phyloP scores from a whole-genome alignment of 345 rosid genomes.

The Toxicodendron radicans region DNA sequence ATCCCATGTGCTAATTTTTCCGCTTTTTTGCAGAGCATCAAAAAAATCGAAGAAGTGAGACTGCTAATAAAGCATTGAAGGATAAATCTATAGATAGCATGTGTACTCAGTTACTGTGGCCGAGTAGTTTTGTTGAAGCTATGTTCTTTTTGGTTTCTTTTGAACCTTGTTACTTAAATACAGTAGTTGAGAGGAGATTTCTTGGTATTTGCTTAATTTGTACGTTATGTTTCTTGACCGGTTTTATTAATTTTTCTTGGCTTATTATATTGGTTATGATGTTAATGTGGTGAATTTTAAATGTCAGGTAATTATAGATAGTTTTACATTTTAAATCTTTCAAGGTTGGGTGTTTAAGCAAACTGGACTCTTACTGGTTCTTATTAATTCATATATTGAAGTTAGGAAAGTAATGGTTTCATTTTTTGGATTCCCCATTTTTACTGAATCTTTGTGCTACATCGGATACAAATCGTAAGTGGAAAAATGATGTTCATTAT shows the following conservation, averaged over 20 bases:
- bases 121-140: constrained; percentile 27
- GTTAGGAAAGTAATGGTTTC: too few relatives aligned
- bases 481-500: too few relatives aligned
- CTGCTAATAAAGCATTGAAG: not conserved
- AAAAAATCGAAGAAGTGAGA: constrained; percentile 60
- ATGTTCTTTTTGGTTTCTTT: constrained; percentile 20
- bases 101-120: constrained; percentile 17
- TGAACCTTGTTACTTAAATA: constrained; percentile 20
- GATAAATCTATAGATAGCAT: constrained; percentile 15
- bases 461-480: too few relatives aligned
- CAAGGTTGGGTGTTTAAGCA: too few relatives aligned
- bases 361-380: too few relatives aligned
- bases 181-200: constrained; percentile 14
- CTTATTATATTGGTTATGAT: not conserved
- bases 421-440: too few relatives aligned
- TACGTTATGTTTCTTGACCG: not conserved
- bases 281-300: not conserved
- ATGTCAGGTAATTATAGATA: too few relatives aligned
- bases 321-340: too few relatives aligned
- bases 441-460: too few relatives aligned
- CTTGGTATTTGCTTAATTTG: constrained; percentile 10
- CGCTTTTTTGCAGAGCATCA: constrained; percentile 38
- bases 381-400: too few relatives aligned
- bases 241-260: not conserved
- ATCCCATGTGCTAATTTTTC: not conserved